Conservation (phyloP, 2,329 filamentous ascomycete genomes). For the Penicillium sp. region DNA sequence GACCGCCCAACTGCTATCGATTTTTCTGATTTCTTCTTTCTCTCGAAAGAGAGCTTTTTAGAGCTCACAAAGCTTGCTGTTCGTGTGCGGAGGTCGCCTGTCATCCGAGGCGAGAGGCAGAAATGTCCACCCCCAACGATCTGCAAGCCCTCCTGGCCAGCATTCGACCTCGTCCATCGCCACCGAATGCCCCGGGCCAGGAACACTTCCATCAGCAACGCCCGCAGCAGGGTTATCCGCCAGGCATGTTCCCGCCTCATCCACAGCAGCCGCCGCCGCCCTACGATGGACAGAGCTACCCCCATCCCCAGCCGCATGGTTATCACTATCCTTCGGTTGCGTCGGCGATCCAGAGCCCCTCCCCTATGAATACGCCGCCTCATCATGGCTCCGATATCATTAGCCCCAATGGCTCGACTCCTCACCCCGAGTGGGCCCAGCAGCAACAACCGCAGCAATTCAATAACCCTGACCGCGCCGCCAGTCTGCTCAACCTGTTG, state of each 20-base stretch:
- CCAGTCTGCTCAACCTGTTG: constrained; percentile 66
- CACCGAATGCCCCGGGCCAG: constrained; percentile 35
- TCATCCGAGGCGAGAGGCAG: constrained; percentile 40
- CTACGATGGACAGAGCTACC: constrained; percentile 38
- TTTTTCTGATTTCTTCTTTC: constrained; percentile 13
- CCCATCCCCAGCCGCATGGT: constrained; percentile 39
- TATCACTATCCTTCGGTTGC: constrained; percentile 63
- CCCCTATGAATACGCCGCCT: constrained; percentile 57
- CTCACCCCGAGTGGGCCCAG: constrained; percentile 48
- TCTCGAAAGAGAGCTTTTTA: constrained; percentile 41
- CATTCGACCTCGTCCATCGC: constrained; percentile 47
- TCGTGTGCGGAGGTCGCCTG: constrained; percentile 34
- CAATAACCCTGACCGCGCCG: constrained; percentile 54
- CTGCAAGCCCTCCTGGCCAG: constrained; percentile 53
- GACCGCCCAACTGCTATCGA: constrained; percentile 17
- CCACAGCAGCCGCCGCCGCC: constrained; percentile 31
- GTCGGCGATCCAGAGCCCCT: constrained; percentile 62
- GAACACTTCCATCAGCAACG: constrained; percentile 33
- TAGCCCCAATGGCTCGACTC: constrained; percentile 58
- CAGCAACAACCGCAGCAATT: constrained; percentile 42
- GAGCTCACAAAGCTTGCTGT: constrained; percentile 32
- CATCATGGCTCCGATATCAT: constrained; percentile 62
- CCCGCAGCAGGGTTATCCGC: constrained; percentile 32
- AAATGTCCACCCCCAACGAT: constrained; percentile 54
- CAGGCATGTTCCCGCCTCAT: constrained; percentile 36